A percentile compares a stretch with the other conserved stretches of the same genome.
Conservation (phyloP, 805 yeast genomes). For the Zygosaccharomyces lentus region DNA sequence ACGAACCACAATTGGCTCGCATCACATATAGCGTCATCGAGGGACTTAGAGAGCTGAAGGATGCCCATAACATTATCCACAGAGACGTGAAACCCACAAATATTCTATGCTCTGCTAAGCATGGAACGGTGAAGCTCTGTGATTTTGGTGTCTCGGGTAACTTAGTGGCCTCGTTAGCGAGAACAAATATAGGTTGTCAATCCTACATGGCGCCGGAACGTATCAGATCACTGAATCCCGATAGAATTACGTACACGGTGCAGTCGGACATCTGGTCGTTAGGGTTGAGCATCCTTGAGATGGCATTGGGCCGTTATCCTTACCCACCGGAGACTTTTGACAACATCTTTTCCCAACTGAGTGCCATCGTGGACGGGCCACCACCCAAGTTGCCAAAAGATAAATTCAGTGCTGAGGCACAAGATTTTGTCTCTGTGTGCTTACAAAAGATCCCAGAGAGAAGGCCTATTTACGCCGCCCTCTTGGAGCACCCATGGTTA, state of each 20-base stretch:
- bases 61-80: slow-evolving; percentile 86
- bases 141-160: slow-evolving; percentile 97
- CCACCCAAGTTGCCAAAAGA: slow-evolving; percentile 73
- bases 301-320: slow-evolving; percentile 90
- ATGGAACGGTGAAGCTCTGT: slow-evolving; percentile 86
- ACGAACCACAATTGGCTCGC: slow-evolving; percentile 74
- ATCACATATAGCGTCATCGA: slow-evolving; percentile 74
- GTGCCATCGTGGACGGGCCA: slow-evolving; percentile 95
- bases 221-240: slow-evolving; percentile 69
- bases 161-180: slow-evolving; percentile 88
- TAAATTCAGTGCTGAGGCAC: slow-evolving; percentile 69
- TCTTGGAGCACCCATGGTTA: slow-evolving; percentile 84
- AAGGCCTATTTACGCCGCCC: slow-evolving; percentile 74
- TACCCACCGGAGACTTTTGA: slow-evolving; percentile 91
- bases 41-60: slow-evolving; percentile 82
- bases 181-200: slow-evolving; percentile 96
- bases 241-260: slow-evolving; percentile 78
- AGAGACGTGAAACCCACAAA: slow-evolving; percentile 97
- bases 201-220: slow-evolving; percentile 99
- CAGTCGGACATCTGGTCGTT: slow-evolving; percentile 96
- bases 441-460: slow-evolving; percentile 73
- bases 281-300: slow-evolving; percentile 81
- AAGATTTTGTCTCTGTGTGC: slow-evolving; percentile 71
- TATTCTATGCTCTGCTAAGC: slow-evolving; percentile 66
- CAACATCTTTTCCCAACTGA: slow-evolving; percentile 85